Base-by-base conservation (phyloP, 2,329 filamentous ascomycete species). In the Chrysoporthe deuterocubensis region DNA sequence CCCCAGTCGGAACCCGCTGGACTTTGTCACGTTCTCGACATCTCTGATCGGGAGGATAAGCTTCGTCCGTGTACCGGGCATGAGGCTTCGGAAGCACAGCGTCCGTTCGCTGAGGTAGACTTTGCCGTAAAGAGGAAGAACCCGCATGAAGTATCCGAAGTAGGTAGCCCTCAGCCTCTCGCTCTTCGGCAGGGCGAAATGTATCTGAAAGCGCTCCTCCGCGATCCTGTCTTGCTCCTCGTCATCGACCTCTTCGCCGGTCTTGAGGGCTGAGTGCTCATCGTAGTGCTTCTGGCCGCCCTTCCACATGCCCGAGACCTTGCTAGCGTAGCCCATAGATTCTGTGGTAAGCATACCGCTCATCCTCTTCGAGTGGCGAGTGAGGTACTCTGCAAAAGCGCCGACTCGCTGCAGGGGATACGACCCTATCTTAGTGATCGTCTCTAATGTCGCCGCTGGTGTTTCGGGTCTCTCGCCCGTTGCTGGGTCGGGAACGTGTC, bases 221-320 rank as follows among this genome's bases (percentile, higher is more conserved):
- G 90, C 21, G 26, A 70, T 44, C 61, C 57, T 87, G n/a, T 84
- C 82, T n/a, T 85, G 83, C 56, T 85, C 84, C 37, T 85, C 83
- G 4, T 82, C 79, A 40, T 84, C 82, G 32, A 79, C 76, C n/a
- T 87, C 84, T 18, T 88, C 85, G 57, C 89, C 85, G 1, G 82
- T 81, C 42, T 80, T 81, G 54, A 85, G 79, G 32, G 81, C 84
- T 57, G 81, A 77, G 2, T 84, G 83, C 56, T 87, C 91, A 62
- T 91, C 89, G 74, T 98, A 99, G 78, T 98, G 95, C 74, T 91
- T 94, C 73, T 91, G 90, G 14, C 93, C 93, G 44, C 96, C 96
- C 72, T 94, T 92, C 89, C 96, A 96, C 92, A 98, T 98, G 48
- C 94, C 95, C 0, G 95, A 97, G 0, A 98, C 94, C 78, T 97